A percentile compares a stretch with the other conserved stretches of the same genome.
Evolutionary conservation across 2,329 filamentous ascomycete genomes (phyloP).

Genomic region (Emergomyces africanus): DNA sequence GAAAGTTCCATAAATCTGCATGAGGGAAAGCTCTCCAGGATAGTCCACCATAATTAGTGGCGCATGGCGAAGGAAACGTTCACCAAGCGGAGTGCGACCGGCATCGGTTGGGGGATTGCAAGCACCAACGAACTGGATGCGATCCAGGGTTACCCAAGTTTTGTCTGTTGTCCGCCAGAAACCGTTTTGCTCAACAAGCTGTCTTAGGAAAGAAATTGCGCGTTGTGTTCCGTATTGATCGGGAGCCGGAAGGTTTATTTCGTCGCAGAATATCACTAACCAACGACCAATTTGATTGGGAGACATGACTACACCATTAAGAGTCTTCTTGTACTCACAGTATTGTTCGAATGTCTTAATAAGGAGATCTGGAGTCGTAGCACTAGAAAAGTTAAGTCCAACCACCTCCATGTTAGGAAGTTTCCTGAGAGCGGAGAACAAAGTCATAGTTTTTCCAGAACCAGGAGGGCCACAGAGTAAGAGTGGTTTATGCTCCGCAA

Average conservation of each 20-base stretch:
- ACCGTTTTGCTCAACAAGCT: conserved; percentile 96
- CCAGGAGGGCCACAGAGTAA: conserved; percentile 93
- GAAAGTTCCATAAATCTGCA: conserved; percentile 98
- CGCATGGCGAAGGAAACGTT: conserved; percentile 87
- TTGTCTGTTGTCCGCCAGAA: conserved; percentile 99
- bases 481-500: conserved; percentile 95
- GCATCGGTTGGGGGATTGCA: conserved; percentile 98
- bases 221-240: conserved; percentile 97
- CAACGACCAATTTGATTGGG: conserved; percentile 94
- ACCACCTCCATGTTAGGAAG: conserved; percentile 98
- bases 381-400: conserved; percentile 97
- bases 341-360: conserved; percentile 99
- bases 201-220: conserved; percentile 91
- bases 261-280: conserved; percentile 98
- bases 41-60: conserved; percentile 99
- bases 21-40: conserved; percentile 83
- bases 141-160: conserved; percentile 92
- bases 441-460: conserved; percentile 99
- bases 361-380: conserved; percentile 90
- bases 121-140: conserved; percentile 97
- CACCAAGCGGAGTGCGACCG: conserved; percentile 85
- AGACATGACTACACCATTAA: conserved; percentile 90
- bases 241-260: conserved; percentile 96
- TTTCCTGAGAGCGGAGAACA: conserved; percentile 95
- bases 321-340: conserved; percentile 97